phyloP scores from a whole-genome alignment of 176 grass and related monocot species.

The Carex parvula region DNA sequence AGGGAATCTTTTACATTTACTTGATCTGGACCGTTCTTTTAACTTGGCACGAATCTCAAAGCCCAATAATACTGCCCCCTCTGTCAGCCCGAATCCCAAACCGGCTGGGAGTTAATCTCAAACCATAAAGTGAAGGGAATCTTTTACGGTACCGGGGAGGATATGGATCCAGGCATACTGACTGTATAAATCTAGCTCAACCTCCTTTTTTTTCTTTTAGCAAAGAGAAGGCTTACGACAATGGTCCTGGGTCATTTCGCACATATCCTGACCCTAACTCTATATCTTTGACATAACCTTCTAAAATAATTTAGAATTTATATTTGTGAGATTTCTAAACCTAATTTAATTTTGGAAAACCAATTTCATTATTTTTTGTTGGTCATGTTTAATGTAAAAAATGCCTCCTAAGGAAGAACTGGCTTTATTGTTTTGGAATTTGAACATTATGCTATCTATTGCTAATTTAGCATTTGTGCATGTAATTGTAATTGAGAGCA shows the following conservation, averaged over 20 bases:
- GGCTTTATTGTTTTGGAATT: not conserved
- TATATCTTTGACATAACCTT: not conserved
- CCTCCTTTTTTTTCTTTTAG: not conserved
- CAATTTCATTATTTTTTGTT: not conserved
- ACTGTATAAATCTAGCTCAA: not conserved
- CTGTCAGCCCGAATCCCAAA: no score
- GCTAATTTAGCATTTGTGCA: not conserved
- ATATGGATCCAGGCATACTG: not conserved
- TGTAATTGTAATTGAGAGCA: not conserved
- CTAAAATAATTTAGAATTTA: not conserved
- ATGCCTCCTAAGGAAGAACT: not conserved
- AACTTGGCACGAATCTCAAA: no score
- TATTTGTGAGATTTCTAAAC: not conserved
- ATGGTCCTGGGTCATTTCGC: not conserved
- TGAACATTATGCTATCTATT: not conserved
- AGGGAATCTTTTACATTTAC: no score
- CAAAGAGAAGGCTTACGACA: not conserved
- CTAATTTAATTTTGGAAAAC: not conserved
- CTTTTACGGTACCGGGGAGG: no score
- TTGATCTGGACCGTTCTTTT: no score
- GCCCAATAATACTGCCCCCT: no score
- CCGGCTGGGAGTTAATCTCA: no score
- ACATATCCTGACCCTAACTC: not conserved
- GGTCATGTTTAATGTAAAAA: not conserved
- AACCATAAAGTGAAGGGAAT: no score